Conservation (phyloP, 2,329 filamentous ascomycete species). For the Teratosphaeria epicoccoides region DNA sequence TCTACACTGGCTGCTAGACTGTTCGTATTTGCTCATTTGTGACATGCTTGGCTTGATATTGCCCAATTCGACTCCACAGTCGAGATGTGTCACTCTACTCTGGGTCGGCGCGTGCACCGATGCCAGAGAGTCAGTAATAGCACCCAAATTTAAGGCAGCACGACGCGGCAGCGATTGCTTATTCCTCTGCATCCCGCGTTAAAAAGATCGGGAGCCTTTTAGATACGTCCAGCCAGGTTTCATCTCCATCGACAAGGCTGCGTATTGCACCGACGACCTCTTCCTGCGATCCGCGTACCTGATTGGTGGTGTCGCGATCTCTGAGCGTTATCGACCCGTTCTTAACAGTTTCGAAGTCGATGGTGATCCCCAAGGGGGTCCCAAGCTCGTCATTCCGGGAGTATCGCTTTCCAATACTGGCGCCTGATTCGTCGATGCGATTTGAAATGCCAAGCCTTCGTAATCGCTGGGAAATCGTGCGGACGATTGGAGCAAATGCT, state of each 20-base stretch:
- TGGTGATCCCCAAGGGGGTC: conserved; percentile 84
- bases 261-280: conserved; percentile 68
- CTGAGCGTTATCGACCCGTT: conserved; percentile 78
- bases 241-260: conserved; percentile 50
- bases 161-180: no score
- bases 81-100: no score
- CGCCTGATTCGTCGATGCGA: conserved; percentile 79
- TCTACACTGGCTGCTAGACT: no score
- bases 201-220: conserved; percentile 55
- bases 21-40: no score
- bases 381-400: conserved; percentile 91
- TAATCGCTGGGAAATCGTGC: conserved; percentile 62
- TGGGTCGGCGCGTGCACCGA: no score
- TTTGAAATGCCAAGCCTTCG: conserved; percentile 67
- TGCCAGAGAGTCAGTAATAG: no score
- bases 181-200: background rate
- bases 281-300: conserved; percentile 74
- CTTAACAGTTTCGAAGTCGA: conserved; percentile 91
- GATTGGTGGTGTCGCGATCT: conserved; percentile 81
- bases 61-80: no score
- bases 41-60: no score
- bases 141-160: no score
- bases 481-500: conserved; percentile 66
- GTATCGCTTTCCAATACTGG: conserved; percentile 90
- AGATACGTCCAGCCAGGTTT: conserved; percentile 61